A percentile compares a stretch with the other conserved stretches of the same genome.
phyloP scores from a whole-genome alignment of 2,329 filamentous ascomycete genomes.

The Xylariaceae sp. region DNA sequence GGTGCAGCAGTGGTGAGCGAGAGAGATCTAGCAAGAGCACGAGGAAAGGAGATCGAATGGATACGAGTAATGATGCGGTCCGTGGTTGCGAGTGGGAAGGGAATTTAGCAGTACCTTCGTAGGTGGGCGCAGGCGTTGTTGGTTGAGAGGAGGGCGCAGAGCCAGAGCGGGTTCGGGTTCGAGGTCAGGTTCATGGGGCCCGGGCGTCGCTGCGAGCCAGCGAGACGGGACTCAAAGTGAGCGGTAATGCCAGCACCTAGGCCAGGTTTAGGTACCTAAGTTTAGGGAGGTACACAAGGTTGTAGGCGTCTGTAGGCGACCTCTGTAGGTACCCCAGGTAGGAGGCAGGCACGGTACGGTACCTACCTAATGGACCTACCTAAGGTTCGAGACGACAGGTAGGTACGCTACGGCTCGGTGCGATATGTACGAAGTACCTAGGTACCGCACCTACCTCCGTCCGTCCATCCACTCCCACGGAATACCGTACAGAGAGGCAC shows the following conservation, averaged over 20 bases:
- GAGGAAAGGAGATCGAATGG: conserved; percentile 19
- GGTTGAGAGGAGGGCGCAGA: conserved; percentile 3
- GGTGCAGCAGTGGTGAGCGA: neutral
- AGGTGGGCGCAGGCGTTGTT: conserved; percentile 22
- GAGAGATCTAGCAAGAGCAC: conserved; percentile 22
- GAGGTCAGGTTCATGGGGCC: conserved; percentile 1
- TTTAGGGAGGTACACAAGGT: no score
- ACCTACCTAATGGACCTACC: no score
- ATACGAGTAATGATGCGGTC: conserved; percentile 9
- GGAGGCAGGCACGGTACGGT: neutral
- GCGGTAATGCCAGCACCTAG: neutral
- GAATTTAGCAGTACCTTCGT: neutral
- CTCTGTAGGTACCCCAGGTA: neutral
- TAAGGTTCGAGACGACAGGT: no score
- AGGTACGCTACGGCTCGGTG: no score
- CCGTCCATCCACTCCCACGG: neutral
- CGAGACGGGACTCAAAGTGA: neutral
- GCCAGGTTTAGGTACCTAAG: no score
- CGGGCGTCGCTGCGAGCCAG: conserved; percentile 8
- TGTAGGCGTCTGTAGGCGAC: neutral
- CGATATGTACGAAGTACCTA: no score
- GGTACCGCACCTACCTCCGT: no score
- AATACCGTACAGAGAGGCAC: neutral
- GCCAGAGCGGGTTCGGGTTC: neutral
- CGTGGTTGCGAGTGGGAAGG: conserved; percentile 7